Base-by-base conservation (phyloP, 1,139 yeast genomes). In the Saccharomycopsis crataegensis region DNA sequence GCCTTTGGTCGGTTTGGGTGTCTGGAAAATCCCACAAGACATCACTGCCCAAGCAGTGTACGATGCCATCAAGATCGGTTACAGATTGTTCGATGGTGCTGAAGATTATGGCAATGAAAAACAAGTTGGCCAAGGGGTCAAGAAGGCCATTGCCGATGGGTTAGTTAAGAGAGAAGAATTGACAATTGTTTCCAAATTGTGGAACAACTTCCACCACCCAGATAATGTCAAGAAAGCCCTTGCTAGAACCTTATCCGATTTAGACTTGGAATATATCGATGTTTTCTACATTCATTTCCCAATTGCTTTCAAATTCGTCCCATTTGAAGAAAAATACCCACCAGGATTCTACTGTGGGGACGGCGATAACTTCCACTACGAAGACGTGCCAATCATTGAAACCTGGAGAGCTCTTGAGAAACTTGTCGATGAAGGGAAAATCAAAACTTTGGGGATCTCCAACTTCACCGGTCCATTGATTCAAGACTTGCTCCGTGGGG, bases 341-440 rank as follows among this genome's bases (percentile, higher is more conserved):
- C 82, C 93, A 46, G 83, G 81, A 14, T 78, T 83, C 67, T 82
- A 82, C 72, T 76, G 83, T 62, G 89, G 89, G 56, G 82, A 72
- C 44, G 70, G 79, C 59, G 70, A 73, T 59, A 75, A 76, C 38
- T 73, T 82, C 65, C 73, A 72, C 59, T 80, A 79, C 63, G 93
- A 82, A 65, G 73, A 83, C 55, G 86, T 86, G 48, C 88, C 96
- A 58, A 66, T 87, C 58, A 65, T 79, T 55, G 90, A 82, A 61
- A 89, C 96, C 50, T 89, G 93, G 86, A 78, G 74, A 60, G 96
- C 91, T 8, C 63, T 85, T 71, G 96, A 88, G 70, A 71, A 74
- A 59, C 71, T 82, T 67, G 82, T 75, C 51, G 74, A 74, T 46
- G 73, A 72, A 49, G 91, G 91, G n/a, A 75, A 81, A 64, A 80